Evolutionary conservation across 225 moss, liverwort and hornwort genomes (phyloP).

Genomic region (Physcomitrium patens): DNA sequence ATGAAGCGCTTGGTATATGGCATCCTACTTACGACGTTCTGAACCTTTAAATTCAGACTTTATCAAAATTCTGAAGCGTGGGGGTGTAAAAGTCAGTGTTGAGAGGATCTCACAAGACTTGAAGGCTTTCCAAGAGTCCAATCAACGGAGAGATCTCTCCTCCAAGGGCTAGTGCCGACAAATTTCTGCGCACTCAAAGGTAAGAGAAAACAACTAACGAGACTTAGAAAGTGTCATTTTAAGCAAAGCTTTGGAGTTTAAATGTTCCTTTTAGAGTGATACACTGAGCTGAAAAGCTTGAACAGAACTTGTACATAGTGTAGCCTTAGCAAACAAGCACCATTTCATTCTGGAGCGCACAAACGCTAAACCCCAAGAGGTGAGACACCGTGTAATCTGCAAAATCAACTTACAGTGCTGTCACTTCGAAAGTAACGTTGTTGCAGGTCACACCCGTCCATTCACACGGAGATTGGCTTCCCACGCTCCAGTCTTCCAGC

Average conservation of each 20-base stretch:
- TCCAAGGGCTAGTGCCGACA: conserved; percentile 52
- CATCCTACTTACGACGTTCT: background rate
- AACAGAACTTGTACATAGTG: background rate
- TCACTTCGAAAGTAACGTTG: conserved; percentile 65
- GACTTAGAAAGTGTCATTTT: background rate
- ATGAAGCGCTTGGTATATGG: no score
- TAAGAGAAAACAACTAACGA: background rate
- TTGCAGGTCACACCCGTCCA: conserved; percentile 63
- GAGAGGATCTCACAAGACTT: conserved; percentile 39
- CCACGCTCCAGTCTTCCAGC: conserved; percentile 48
- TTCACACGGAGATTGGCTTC: conserved; percentile 57
- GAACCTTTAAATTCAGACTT: background rate
- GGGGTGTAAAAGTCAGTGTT: background rate
- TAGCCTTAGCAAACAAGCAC: background rate
- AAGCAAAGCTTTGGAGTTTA: background rate
- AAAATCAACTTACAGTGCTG: conserved; percentile 40
- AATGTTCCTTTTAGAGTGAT: background rate
- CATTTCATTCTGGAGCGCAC: background rate
- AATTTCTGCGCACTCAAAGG: conserved; percentile 37
- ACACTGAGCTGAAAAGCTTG: background rate
- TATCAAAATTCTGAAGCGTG: conserved; percentile 11
- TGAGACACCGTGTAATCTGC: background rate
- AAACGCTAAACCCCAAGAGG: background rate
- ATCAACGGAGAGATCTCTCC: conserved; percentile 62
- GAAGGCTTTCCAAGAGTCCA: conserved; percentile 51